Evolutionary conservation across 371 early-diverging fungal genomes (phyloP).

Genomic region (Mucor saturninus): DNA sequence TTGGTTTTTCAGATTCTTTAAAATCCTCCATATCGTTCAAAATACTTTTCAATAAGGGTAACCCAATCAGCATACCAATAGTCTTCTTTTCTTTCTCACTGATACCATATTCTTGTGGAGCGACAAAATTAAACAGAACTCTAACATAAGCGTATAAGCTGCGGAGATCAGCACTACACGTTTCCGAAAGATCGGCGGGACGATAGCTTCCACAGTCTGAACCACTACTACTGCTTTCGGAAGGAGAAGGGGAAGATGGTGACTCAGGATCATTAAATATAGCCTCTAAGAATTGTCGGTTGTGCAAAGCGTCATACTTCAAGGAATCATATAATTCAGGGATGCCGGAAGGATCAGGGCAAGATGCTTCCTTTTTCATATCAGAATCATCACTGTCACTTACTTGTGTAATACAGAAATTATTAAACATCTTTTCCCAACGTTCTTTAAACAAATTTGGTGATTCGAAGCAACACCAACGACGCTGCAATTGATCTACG

Average conservation of each 20-base stretch:
- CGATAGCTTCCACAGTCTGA: background rate
- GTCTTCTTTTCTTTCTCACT: conserved; percentile 79
- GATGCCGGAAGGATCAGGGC: conserved; percentile 85
- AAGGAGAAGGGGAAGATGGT: background rate
- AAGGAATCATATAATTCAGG: conserved; percentile 94
- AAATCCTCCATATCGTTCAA: conserved; percentile 74
- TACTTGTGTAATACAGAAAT: conserved; percentile 63
- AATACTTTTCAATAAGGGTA: conserved; percentile 78
- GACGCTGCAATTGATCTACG: conserved; percentile 62
- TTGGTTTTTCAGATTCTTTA: conserved; percentile 60
- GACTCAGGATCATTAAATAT: conserved; percentile 58
- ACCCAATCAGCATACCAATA: conserved; percentile 83
- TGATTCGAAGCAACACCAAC: conserved; percentile 85
- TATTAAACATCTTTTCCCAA: conserved; percentile 93
- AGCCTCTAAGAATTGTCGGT: conserved; percentile 82
- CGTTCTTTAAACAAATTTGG: conserved; percentile 84
- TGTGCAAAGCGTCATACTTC: conserved; percentile 95
- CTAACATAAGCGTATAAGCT: conserved; percentile 83
- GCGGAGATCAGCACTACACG: conserved; percentile 41
- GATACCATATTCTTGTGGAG: conserved; percentile 93
- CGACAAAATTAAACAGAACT: conserved; percentile 89
- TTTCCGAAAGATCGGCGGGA: background rate
- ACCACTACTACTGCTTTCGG: conserved; percentile 16
- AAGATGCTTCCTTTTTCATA: conserved; percentile 9
- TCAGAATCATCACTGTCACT: conserved; percentile 22